These are phyloP conservation scores for Saccharomycopsis fodiens DNA, from an alignment of 805 yeast species.

Conservation along the genomic window DNA sequence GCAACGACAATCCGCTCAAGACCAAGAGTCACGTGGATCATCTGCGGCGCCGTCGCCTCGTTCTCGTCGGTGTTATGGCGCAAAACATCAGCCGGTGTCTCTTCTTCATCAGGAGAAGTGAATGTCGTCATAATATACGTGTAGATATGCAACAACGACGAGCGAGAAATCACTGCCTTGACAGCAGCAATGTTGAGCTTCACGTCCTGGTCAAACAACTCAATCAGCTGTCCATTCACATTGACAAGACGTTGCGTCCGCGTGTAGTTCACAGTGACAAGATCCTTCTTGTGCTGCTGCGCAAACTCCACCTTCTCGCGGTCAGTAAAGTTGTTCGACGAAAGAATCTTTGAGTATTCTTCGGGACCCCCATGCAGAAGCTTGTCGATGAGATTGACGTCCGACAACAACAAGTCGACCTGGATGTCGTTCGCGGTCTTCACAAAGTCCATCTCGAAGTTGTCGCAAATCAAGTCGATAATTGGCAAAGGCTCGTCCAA, in stretches of 20 bases:
- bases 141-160: slow-evolving; percentile 66
- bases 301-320: slow-evolving; percentile 28
- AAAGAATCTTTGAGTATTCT: slow-evolving; percentile 60
- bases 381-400: slow-evolving; percentile 67
- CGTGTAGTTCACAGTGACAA: slow-evolving; percentile 53
- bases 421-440: slow-evolving; percentile 56
- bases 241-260: slow-evolving; percentile 55
- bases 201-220: slow-evolving; percentile 71
- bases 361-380: slow-evolving; percentile 54
- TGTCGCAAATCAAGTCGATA: slow-evolving; percentile 65
- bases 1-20: slow-evolving; percentile 69
- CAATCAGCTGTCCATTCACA: slow-evolving; percentile 43
- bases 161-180: slow-evolving; percentile 65
- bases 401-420: slow-evolving; percentile 55
- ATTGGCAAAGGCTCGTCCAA: slow-evolving; percentile 58
- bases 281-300: slow-evolving; percentile 31
- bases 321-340: slow-evolving; percentile 46
- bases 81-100: slow-evolving; percentile 60
- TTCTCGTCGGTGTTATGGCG: slow-evolving; percentile 59
- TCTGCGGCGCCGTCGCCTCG: slow-evolving; percentile 58
- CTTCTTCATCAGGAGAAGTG: slow-evolving; percentile 69
- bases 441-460: slow-evolving; percentile 50
- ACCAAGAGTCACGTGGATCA: slow-evolving; percentile 58
- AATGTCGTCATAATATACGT: slow-evolving; percentile 83
- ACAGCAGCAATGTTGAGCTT: slow-evolving; percentile 71